Conservation (phyloP, 108 stramenopile species). For the Cyclotella cryptica region DNA sequence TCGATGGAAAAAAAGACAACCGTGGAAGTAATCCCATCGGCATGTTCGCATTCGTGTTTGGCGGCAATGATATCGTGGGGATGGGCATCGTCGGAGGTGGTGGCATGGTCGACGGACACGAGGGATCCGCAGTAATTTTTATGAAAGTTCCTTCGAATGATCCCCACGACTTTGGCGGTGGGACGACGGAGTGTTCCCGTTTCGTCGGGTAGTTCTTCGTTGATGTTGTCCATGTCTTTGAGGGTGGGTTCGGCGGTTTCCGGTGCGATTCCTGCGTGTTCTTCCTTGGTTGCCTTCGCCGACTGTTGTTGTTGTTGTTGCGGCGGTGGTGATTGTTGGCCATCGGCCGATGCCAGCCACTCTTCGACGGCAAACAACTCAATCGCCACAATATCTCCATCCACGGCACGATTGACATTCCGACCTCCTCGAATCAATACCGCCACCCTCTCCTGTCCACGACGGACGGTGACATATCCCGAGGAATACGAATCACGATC, state of each 20-base stretch:
- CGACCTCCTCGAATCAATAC: slow-evolving; percentile 63
- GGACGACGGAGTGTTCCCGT: slow-evolving; percentile 57
- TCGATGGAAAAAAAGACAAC: slow-evolving; percentile 96
- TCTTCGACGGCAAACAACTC: slow-evolving; percentile 66
- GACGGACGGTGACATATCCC: slow-evolving; percentile 75
- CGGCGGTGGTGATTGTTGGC: slow-evolving; percentile 3
- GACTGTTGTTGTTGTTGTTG: too few species aligned
- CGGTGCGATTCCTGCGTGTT: slow-evolving; percentile 58
- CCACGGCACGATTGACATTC: slow-evolving; percentile 94
- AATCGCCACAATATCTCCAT: slow-evolving; percentile 96
- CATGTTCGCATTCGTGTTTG: slow-evolving; percentile 74
- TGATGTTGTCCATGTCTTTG: slow-evolving; percentile 71
- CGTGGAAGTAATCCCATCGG: slow-evolving; percentile 75
- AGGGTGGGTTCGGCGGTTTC: slow-evolving; percentile 78
- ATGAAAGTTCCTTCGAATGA: slow-evolving; percentile 83
- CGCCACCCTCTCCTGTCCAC: slow-evolving; percentile 80
- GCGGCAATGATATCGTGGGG: slow-evolving; percentile 78
- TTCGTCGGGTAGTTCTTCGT: slow-evolving; percentile 55
- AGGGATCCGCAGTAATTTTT: slow-evolving; percentile 81
- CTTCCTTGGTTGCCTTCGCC: slow-evolving; percentile 24
- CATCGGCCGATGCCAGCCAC: slow-evolving; percentile 55
- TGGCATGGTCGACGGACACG: slow-evolving; percentile 31
- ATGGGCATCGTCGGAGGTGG: slow-evolving; percentile 13
- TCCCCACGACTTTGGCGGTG: slow-evolving; percentile 90
- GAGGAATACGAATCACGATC: slow-evolving; percentile 34